These are phyloP conservation scores for Hydnum rufescens DNA, from an alignment of 768 basidiomycete genomes.

Conservation along the genomic window DNA sequence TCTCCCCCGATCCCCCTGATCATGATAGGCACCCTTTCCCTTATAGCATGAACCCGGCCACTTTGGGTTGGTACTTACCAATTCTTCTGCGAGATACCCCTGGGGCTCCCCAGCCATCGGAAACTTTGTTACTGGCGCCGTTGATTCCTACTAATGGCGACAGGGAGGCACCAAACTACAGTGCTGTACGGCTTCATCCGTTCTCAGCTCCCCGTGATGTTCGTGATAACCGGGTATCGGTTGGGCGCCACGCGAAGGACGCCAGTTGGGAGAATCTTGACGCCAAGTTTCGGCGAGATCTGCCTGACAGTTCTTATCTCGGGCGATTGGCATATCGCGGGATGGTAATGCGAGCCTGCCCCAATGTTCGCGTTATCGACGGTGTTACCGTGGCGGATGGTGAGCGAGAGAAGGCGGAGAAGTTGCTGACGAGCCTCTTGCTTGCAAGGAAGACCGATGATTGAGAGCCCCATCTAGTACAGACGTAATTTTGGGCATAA, in stretches of 20 bases:
- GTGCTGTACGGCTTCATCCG: slow-evolving; percentile 5
- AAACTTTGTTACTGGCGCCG: slow-evolving; percentile 12
- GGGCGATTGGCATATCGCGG: slow-evolving; percentile 81
- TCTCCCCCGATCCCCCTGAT: slow-evolving; percentile 3
- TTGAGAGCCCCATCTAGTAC: no score
- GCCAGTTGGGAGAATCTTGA: slow-evolving; percentile 57
- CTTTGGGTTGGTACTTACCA: slow-evolving; percentile 89
- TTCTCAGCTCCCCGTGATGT: background rate
- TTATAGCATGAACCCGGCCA: slow-evolving; percentile 83
- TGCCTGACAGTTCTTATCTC: slow-evolving; percentile 77
- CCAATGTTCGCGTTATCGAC: slow-evolving; percentile 52
- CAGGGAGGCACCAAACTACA: background rate
- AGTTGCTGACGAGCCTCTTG: slow-evolving; percentile 36
- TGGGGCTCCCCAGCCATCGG: slow-evolving; percentile 46
- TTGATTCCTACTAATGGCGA: background rate
- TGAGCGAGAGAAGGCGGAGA: slow-evolving; percentile 67
- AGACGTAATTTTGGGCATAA: no score
- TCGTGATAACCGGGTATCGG: slow-evolving; percentile 4
- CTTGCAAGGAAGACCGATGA: no score
- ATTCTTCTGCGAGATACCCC: slow-evolving; percentile 51
- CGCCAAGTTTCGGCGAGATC: slow-evolving; percentile 64
- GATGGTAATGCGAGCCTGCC: slow-evolving; percentile 60
- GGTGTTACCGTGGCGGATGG: slow-evolving; percentile 66
- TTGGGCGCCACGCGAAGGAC: slow-evolving; percentile 4
- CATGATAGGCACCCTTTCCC: background rate